A percentile compares a stretch with the other conserved stretches of the same genome.
phyloP scores from a whole-genome alignment of 208 protist genomes.

The Herpetomonas muscarum region DNA sequence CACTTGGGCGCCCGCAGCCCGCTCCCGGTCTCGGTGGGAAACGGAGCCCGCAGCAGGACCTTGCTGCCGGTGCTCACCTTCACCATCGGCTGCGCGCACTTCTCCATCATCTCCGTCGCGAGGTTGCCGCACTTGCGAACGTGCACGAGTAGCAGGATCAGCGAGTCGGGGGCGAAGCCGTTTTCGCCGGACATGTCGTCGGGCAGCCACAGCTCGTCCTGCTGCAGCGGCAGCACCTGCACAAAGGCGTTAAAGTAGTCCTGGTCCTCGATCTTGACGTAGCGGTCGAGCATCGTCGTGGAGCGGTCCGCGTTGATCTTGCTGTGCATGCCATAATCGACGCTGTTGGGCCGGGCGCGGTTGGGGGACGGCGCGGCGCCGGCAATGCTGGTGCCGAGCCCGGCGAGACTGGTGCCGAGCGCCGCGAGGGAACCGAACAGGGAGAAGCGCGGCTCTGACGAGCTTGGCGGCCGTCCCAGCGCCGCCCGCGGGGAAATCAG shows the following conservation, averaged over 20 bases:
- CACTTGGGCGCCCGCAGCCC: conserved; percentile 39
- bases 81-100: conserved; percentile 45
- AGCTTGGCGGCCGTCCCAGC: background rate
- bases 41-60: conserved; percentile 59
- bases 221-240: conserved; percentile 56
- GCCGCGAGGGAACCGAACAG: background rate
- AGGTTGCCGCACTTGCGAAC: conserved; percentile 54
- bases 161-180: conserved; percentile 14
- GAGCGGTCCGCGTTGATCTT: conserved; percentile 61
- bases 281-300: conserved; percentile 74
- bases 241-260: conserved; percentile 81
- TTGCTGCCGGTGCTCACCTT: conserved; percentile 58
- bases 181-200: conserved; percentile 31
- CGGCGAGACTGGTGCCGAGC: background rate
- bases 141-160: conserved; percentile 80
- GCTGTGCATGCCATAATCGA: conserved; percentile 68
- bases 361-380: background rate
- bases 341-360: conserved; percentile 46
- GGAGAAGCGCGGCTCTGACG: background rate
- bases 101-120: conserved; percentile 17
- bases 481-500: conserved; percentile 10
- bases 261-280: conserved; percentile 84
- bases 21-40: conserved; percentile 26
- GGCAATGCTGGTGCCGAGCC: background rate
- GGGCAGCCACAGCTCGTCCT: conserved; percentile 59